phyloP scores from a whole-genome alignment of 2,329 filamentous ascomycete genomes.

The Xylariaceae sp. region DNA sequence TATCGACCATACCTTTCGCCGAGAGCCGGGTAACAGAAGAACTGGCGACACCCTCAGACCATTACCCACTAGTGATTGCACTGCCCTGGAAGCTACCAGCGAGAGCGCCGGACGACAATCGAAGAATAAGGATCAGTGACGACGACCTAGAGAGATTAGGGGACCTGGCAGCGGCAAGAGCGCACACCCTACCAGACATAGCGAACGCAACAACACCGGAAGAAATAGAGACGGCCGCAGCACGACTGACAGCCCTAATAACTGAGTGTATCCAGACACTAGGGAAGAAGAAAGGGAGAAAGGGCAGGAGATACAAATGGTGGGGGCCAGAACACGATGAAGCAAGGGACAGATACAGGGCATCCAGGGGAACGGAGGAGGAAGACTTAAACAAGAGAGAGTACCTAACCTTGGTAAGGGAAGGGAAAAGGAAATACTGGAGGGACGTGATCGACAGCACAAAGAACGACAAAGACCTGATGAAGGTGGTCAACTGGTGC shows the following conservation, averaged over 20 bases:
- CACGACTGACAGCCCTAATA: not conserved
- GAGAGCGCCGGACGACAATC: not conserved
- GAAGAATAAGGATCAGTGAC: not conserved
- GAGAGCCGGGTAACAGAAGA: not conserved
- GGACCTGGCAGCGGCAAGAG: not conserved
- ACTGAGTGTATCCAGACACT: not conserved
- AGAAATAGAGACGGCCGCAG: not conserved
- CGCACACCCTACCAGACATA: not conserved
- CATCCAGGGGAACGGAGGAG: too few species aligned
- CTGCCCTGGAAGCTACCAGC: not conserved
- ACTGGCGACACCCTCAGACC: not conserved
- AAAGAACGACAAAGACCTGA: too few species aligned
- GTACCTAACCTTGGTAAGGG: too few species aligned
- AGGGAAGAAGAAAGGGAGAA: not conserved
- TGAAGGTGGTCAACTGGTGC: too few species aligned
- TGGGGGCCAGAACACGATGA: not conserved
- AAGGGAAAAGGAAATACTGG: too few species aligned
- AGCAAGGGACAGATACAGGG: too few species aligned
- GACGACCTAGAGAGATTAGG: not conserved
- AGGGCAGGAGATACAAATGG: not conserved
- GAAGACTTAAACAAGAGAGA: too few species aligned
- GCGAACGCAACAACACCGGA: not conserved
- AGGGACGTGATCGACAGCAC: too few species aligned
- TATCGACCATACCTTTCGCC: not conserved
- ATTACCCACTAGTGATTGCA: not conserved